Base-by-base conservation (phyloP, 345 rosid genomes). In the Eucalyptus shirleyi region DNA sequence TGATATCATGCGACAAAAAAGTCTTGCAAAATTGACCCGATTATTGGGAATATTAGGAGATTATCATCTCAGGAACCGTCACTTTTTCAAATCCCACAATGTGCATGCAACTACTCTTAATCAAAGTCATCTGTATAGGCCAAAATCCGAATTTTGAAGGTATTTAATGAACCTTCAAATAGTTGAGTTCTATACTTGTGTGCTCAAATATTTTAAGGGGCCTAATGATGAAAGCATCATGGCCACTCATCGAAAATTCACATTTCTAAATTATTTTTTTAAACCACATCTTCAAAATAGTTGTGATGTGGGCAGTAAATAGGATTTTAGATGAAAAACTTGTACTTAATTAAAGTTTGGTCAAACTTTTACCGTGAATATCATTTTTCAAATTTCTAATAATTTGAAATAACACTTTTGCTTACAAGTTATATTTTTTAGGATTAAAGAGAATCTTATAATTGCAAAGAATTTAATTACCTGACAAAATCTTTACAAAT, bases 71-170 rank as follows among this genome's bases (percentile, higher is more conserved):
- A 59, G 12, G 15, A 59, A 60, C 32, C 0, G 0, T 26, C n/a
- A 28, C 0, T 24, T 56, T 56, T 56, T 56, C 62, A 56, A 56
- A 10, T 4, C 14, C 3, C 14, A 60, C 4, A 28, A 60, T 26
- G 1, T 60, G 32, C 67, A 0, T 60, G 16, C 67, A 28, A 60
- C 0, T 28, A 60, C 32, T 60, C 32, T 60, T 11, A 28, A 28
- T 60, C 3, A 60, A 60, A 5, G 67, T 28, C 67, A 28, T 28
- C 0, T 28, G 6, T 3, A 60, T 26, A 28, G 7, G 8, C 16
- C 8, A 26, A 60, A 60, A 28, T 0, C 0, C 1, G 4, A 28
- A 12, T 60, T 1, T 60, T 12, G 0, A 28, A 0, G 67, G 67
- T 60, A 28, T 12, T 60, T 60, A 1, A 60, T 28, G 67, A 60